These are phyloP conservation scores for Coccomyxa subellipsoidea DNA, from an alignment of 163 green algal species.

Conservation along the genomic window DNA sequence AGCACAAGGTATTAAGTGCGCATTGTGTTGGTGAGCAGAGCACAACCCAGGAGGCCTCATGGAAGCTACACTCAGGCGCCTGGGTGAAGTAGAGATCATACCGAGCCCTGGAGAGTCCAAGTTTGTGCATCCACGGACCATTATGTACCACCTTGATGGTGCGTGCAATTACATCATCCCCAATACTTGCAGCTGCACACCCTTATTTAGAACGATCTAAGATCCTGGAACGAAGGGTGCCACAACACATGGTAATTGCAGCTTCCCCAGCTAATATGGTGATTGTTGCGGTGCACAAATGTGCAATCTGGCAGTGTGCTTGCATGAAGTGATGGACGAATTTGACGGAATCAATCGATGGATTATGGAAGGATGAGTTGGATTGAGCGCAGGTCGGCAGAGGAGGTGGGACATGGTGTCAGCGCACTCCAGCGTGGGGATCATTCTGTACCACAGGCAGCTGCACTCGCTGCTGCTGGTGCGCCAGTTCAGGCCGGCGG, in stretches of 20 bases:
- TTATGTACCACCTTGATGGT: constrained; percentile 65
- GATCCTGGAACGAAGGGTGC: too few species aligned
- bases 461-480: constrained; percentile 67
- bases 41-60: constrained; percentile 37
- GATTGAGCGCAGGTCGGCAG: constrained; percentile 64
- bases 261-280: too few species aligned
- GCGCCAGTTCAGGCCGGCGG: constrained; percentile 74
- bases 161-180: neutral
- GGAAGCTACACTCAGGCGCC: constrained; percentile 29
- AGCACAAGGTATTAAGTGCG: too few species aligned
- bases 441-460: constrained; percentile 71
- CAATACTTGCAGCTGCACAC: neutral
- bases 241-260: too few species aligned
- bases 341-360: too few species aligned
- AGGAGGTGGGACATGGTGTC: constrained; percentile 78
- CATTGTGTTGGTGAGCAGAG: too few species aligned
- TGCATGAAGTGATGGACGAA: too few species aligned
- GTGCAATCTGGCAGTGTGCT: too few species aligned
- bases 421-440: constrained; percentile 61
- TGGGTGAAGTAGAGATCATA: constrained; percentile 35
- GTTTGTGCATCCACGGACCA: constrained; percentile 62
- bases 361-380: too few species aligned
- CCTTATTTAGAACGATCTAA: too few species aligned
- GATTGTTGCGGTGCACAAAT: too few species aligned
- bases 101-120: constrained; percentile 34